Evolutionary conservation across 179 eudicot species (phyloP), one percentile per base, ranked within the genome.

Genomic region (Drosera spatulata): DNA sequence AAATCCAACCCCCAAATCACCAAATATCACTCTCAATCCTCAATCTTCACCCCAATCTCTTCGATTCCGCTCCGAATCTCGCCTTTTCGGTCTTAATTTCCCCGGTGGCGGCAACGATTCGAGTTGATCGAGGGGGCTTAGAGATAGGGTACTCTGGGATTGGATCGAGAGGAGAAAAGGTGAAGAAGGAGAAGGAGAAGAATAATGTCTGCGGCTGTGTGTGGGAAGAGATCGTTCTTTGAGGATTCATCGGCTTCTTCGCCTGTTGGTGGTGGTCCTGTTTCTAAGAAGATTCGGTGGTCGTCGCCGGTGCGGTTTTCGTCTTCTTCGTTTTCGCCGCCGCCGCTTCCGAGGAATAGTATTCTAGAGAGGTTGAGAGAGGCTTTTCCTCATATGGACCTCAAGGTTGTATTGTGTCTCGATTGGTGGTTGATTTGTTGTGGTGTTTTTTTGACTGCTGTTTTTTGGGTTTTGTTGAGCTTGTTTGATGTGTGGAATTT

Each of bases 141-240:
- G 33, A 22, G 33, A 22, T 22, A 70, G 62, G 65, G 45, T 4
- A 46, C 73, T 69, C 73, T 63, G 65, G 45, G 69, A 64, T 64
- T 52, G 61, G 55, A 22, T 22, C 33, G 33, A 22, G 33, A 22
- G 33, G 33, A 22, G 33, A 22, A 22, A 22, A 22, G 33, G 33
- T 22, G 33, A 22, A 22, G 33, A 63, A 39, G 13, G 41, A 6
- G 4, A 37, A 10, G 39, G 5, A 22, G 10, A 37, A 15, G 10
- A 55, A 55, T 37, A 53, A 88, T 88, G 96, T 85, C 96, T 81
- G 96, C 96, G 46, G 63, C 79, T 60, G 76, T 88, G 66, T 88
- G 94, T 60, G 94, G 96, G 58, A 88, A 88, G 77, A 85, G 96
- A 76, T 80, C 94, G 5, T 80, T 67, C 69, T 85, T 88, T 67